phyloP scores from a whole-genome alignment of 495 filamentous ascomycete species.

The Hyaloscypha hepaticicola region DNA sequence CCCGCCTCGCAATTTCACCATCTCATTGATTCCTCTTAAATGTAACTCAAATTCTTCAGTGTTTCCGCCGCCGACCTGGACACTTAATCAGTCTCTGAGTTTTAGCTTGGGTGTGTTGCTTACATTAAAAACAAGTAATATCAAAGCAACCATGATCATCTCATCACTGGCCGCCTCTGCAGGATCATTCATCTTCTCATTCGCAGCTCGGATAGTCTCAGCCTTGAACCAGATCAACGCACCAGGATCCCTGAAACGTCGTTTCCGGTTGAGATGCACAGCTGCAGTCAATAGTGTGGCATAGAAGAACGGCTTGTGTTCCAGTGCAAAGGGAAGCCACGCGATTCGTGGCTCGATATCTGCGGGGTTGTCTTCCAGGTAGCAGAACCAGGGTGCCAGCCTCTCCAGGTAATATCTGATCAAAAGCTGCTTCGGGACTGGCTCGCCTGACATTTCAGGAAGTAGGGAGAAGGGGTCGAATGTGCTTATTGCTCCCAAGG shows the following conservation, averaged over 20 bases:
- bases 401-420: conserved; percentile 18
- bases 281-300: conserved; percentile 23
- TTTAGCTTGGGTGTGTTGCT: neutral
- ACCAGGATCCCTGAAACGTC: conserved; percentile 4
- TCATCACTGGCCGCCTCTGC: conserved; percentile 18
- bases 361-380: conserved; percentile 15
- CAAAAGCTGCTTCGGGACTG: conserved; percentile 15
- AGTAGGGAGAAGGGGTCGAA: conserved; percentile 14
- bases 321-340: conserved; percentile 23
- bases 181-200: conserved; percentile 14
- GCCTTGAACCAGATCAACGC: conserved; percentile 22
- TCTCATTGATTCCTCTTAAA: conserved; percentile 25
- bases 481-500: conserved; percentile 3
- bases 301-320: conserved; percentile 20
- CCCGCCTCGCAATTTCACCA: conserved; percentile 21
- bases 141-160: conserved; percentile 22
- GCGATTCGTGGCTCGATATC: conserved; percentile 10
- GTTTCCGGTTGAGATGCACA: conserved; percentile 24
- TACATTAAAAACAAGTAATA: conserved; percentile 24
- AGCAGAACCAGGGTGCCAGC: conserved; percentile 24
- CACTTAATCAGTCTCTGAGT: neutral
- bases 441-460: conserved; percentile 12
- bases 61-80: conserved; percentile 13
- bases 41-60: conserved; percentile 21
- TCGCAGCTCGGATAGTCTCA: conserved; percentile 16